These are phyloP conservation scores for Drosera capensis DNA, from an alignment of 148 eudicot species.

Conservation along the genomic window DNA sequence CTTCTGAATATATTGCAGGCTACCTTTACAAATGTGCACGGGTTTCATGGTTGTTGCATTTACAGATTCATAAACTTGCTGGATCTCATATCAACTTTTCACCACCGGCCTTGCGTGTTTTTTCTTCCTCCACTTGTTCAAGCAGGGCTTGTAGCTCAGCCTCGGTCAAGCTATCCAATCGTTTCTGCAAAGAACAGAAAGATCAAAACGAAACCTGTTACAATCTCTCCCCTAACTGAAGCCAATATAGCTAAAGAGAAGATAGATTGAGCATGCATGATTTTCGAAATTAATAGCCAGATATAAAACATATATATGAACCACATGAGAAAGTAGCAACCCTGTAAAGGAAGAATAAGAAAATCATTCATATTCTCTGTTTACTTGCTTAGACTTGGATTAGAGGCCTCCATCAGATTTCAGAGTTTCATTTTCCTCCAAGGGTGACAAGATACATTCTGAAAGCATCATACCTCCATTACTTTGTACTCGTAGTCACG, in stretches of 20 bases:
- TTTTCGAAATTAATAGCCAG: no score
- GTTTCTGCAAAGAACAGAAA: conserved; percentile 36
- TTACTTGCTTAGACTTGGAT: neutral
- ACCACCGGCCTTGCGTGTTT: no score
- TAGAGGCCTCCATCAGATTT: neutral
- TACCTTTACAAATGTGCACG: no score
- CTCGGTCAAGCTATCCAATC: conserved; percentile 84
- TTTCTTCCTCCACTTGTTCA: conserved; percentile 93
- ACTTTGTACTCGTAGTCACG: conserved; percentile 92
- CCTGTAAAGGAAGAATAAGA: neutral
- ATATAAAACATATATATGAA: neutral
- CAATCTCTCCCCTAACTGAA: no score
- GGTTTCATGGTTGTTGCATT: no score
- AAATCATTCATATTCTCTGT: no score
- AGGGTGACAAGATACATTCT: neutral
- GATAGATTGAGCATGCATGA: no score
- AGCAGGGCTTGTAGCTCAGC: conserved; percentile 71
- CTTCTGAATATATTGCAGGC: no score
- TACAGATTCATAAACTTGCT: no score
- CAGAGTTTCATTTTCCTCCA: neutral
- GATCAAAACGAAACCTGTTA: neutral
- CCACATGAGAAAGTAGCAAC: neutral
- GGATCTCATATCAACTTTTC: no score
- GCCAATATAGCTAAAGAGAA: no score
- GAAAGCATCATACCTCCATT: conserved; percentile 46